Percentiles rank a stretch among this genome's conserved stretches.
phyloP scores from a whole-genome alignment of 306 rosid species.

The Dryas octopetala region DNA sequence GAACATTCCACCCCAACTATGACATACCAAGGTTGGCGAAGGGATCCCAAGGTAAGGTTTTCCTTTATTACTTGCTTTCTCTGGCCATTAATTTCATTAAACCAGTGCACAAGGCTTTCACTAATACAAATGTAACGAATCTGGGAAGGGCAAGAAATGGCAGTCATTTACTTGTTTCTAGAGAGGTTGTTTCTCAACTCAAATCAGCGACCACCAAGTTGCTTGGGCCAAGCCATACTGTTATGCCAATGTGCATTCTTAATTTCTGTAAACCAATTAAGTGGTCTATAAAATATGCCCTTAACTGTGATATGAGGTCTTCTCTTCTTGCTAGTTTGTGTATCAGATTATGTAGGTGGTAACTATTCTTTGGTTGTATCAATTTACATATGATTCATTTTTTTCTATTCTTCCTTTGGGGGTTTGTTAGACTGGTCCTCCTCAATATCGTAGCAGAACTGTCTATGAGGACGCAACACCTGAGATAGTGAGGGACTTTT shows the following conservation, averaged over 20 bases:
- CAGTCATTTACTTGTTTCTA: not conserved
- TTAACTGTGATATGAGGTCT: no score
- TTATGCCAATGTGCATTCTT: no score
- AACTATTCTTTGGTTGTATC: not conserved
- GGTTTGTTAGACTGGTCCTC: constrained; percentile 52
- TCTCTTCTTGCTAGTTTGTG: not conserved
- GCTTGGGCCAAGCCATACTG: no score
- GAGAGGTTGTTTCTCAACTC: not conserved
- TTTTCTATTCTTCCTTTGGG: not conserved
- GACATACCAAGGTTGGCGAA: constrained; percentile 66
- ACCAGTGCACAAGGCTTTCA: not conserved
- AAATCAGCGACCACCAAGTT: no score
- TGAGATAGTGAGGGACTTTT: constrained; percentile 53
- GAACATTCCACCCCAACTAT: constrained; percentile 75
- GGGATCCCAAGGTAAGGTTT: constrained; percentile 45
- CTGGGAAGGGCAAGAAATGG: not conserved
- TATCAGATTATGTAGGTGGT: not conserved
- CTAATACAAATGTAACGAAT: no score
- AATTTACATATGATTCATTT: not conserved
- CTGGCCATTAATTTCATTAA: not conserved
- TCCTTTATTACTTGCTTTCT: not conserved
- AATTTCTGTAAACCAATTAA: no score
- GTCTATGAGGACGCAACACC: constrained; percentile 51
- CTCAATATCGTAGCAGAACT: constrained; percentile 49
- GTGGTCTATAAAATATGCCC: no score